Evolutionary conservation across 306 rosid species (phyloP).

Genomic region (Fragaria nilgerrensis): DNA sequence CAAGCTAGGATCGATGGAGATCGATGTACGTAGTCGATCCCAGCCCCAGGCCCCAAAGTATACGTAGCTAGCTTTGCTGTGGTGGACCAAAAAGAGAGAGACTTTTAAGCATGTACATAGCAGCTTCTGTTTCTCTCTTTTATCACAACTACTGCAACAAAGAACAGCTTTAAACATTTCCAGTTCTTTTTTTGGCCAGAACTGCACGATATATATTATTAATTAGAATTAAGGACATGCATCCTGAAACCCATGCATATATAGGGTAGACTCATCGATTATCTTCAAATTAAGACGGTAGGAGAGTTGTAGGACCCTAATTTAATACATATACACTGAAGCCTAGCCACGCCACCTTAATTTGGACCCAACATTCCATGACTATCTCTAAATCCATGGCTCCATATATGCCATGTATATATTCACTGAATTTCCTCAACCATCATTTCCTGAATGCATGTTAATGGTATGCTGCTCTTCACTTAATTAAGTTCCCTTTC

Average conservation of each 20-base stretch:
- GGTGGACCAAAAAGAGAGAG: conserved; percentile 11
- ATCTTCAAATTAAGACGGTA: not conserved
- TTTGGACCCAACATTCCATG: conserved; percentile 16
- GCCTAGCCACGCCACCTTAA: not conserved
- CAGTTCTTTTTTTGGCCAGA: conserved; percentile 22
- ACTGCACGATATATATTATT: not conserved
- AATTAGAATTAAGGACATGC: conserved; percentile 12
- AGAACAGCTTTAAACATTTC: not conserved
- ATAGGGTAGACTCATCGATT: not conserved
- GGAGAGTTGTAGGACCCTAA: not conserved
- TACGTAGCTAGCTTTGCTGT: not conserved
- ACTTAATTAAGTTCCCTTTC: not conserved
- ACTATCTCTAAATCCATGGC: not conserved
- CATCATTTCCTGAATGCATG: conserved; percentile 3
- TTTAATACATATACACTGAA: not conserved
- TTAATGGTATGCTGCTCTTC: not conserved
- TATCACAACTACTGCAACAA: conserved; percentile 21
- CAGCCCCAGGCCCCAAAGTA: conserved; percentile 23
- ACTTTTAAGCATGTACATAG: conserved; percentile 29
- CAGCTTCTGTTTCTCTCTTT: conserved; percentile 18
- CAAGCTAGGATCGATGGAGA: not conserved
- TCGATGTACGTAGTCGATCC: not conserved
- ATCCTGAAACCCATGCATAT: conserved; percentile 41
- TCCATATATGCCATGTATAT: not conserved
- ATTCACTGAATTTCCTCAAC: not conserved